Base-by-base conservation (phyloP, 2,329 filamentous ascomycete genomes). In the Chaetomium sp. region DNA sequence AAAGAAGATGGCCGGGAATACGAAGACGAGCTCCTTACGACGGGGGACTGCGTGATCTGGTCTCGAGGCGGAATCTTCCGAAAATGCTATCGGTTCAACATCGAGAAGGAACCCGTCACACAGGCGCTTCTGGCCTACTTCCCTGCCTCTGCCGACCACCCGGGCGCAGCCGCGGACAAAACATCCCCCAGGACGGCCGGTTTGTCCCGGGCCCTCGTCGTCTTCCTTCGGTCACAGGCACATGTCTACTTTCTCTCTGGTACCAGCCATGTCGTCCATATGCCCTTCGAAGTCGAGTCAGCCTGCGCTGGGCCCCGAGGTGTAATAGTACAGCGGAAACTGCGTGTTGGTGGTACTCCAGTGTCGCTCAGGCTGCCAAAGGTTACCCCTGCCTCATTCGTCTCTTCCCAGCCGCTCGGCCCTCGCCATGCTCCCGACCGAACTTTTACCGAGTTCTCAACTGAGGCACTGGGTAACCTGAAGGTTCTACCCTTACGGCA, bases 231-330 rank as follows among this genome's bases (percentile, higher is more conserved):
- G 71, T 91, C 89, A 0, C 92, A 97, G 68, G 91, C 89, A 27
- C 92, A 97, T 68, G 84, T 99, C 61, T 95, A 91, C 76, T 96
- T 95, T 68, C 80, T 97, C 40, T 83, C 88, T 1, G 92, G 92
- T 19, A 86, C 89, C 37, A 94, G 83, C 67, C 89, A 99, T 78
- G 83, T 96, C 56, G 80, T 97, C 48, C 90, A 96, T 69, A 83
- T 99, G 67, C 92, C 92, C 1, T 99, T 99, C 67, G 91, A 97
- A 72, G 88, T 96, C 43, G 90, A 96, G 67, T 84, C 84, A 52
- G 91, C 89, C 35, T 89, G 91, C 69, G 84, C 92, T 38, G 88
- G 89, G 10, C 88, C 91, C 5, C 79, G 84, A 36, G 94, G 94
- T 33, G 79, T 97, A 49, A 80, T 99, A 19, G 82, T 99, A 55